Base-by-base conservation (phyloP, 2,329 filamentous ascomycete species). In the Claviceps sp. region DNA sequence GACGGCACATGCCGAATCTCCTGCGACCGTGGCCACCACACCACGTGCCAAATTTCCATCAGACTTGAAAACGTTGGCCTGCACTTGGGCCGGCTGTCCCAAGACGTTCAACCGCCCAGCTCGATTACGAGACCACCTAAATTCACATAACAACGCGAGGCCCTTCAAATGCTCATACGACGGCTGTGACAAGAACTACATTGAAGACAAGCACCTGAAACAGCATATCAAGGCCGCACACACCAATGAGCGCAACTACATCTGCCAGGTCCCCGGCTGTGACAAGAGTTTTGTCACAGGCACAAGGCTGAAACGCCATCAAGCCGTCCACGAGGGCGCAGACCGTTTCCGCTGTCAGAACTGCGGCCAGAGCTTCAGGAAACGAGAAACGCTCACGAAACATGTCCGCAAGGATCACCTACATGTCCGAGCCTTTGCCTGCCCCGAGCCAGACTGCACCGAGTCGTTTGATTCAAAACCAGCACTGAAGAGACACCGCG, bases 21-120 rank as follows among this genome's bases (percentile, higher is more conserved):
- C 65, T 7, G 55, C 61, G 7, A 68, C 66, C 1, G 62, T 61
- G 24, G 64, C 61, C 3, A 68, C 67, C 1, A 68, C 67, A 3
- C 74, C 78, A 4, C 68, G 71, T 13, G 66, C 70, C 53, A 79
- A 75, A 53, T 81, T 79, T 55, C 84, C 83, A 3, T 86, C 82
- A 43, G 86, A 80, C 63, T 74, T 81, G 54, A 95, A 94, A 72
- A 89, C 81, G 5, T 83, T 89, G 57, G 71, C 73, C 51, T 96
- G 91, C 68, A 81, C 84, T 1, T 84, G 81, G 64, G 77, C 83
- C 11, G 79, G 75, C 56, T 97, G 91, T 64, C 70, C 72, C 53
- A 94, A 94, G 69, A 82, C 84, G 6, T 97, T 93, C 73, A 95
- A 95, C 65, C 83, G 91, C 3, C 89, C 88, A 1, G 85, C 85